These are phyloP conservation scores for Tuber microsphaerosporum DNA, from an alignment of 495 filamentous ascomycete species.

Conservation along the genomic window DNA sequence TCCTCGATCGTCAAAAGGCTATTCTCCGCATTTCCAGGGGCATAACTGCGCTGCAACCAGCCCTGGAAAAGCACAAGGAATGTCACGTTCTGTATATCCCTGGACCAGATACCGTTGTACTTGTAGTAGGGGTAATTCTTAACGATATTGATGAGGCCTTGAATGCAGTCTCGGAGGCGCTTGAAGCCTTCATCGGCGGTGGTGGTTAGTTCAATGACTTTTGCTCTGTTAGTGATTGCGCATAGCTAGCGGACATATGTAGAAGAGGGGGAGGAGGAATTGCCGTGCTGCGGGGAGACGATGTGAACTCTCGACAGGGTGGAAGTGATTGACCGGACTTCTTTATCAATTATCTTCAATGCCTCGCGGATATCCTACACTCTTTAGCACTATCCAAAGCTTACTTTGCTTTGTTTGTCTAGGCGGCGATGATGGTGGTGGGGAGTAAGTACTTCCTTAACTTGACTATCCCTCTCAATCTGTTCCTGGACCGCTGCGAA, in stretches of 20 bases:
- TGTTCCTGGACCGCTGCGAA: constrained; percentile 82
- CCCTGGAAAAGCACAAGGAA: constrained; percentile 35
- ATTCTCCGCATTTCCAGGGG: constrained; percentile 30
- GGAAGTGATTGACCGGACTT: constrained; percentile 64
- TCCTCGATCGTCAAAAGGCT: constrained; percentile 79
- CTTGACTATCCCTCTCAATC: constrained; percentile 74
- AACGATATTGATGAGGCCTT: constrained; percentile 59
- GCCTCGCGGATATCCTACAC: constrained; percentile 66
- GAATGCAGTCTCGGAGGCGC: constrained; percentile 52
- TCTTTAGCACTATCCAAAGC: not conserved
- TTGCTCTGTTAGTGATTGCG: constrained; percentile 13
- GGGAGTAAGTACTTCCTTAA: constrained; percentile 60
- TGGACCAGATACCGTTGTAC: constrained; percentile 77
- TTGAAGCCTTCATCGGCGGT: constrained; percentile 53
- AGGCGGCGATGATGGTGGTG: not conserved
- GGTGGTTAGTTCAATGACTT: constrained; percentile 48
- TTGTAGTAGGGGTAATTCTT: constrained; percentile 92
- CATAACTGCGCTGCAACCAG: constrained; percentile 36
- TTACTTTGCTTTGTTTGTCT: not conserved
- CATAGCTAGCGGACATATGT: not conserved
- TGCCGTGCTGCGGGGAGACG: constrained; percentile 69
- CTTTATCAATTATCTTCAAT: constrained; percentile 66
- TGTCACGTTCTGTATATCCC: constrained; percentile 69
- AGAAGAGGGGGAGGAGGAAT: constrained; percentile 37
- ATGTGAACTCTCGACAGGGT: constrained; percentile 84